phyloP scores from a whole-genome alignment of 768 basidiomycete genomes.

The Mycena olivaceomarginata region DNA sequence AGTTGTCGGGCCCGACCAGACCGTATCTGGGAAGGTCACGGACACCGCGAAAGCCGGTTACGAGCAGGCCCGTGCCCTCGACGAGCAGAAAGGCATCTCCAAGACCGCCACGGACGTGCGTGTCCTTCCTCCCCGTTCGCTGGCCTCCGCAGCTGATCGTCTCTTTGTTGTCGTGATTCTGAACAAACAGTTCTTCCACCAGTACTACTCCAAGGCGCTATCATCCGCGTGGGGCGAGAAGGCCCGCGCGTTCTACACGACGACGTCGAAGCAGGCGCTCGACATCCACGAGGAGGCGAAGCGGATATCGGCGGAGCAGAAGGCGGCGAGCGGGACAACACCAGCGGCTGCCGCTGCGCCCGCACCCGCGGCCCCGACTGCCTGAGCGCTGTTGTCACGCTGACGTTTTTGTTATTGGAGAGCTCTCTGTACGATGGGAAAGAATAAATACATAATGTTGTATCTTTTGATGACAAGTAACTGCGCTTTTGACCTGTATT shows the following conservation, averaged over 20 bases:
- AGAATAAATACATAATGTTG: not conserved
- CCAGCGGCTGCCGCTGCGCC: not conserved
- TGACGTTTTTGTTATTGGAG: no score
- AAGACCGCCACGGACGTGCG: conserved; percentile 82
- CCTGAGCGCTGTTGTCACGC: not conserved
- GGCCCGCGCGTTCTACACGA: conserved; percentile 90
- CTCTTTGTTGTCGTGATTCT: not conserved
- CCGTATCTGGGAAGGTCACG: conserved; percentile 84
- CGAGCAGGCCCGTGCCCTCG: conserved; percentile 82
- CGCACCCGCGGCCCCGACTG: not conserved
- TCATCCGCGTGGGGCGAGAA: conserved; percentile 86
- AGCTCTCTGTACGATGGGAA: not conserved
- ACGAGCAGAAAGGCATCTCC: conserved; percentile 87
- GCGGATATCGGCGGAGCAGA: conserved; percentile 83
- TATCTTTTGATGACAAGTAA: not conserved
- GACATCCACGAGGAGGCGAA: conserved; percentile 97
- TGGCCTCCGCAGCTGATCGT: not conserved
- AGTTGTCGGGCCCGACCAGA: conserved; percentile 88
- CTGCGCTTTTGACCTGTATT: not conserved
- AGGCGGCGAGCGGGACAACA: conserved; percentile 48
- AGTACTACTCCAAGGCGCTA: conserved; percentile 90
- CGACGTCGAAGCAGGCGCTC: conserved; percentile 89
- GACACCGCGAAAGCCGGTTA: conserved; percentile 78
- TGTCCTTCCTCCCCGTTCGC: conserved; percentile 11
- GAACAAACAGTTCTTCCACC: conserved; percentile 38